phyloP scores from a whole-genome alignment of 78 protist species.

The Neovahlkampfia damariscottae region DNA sequence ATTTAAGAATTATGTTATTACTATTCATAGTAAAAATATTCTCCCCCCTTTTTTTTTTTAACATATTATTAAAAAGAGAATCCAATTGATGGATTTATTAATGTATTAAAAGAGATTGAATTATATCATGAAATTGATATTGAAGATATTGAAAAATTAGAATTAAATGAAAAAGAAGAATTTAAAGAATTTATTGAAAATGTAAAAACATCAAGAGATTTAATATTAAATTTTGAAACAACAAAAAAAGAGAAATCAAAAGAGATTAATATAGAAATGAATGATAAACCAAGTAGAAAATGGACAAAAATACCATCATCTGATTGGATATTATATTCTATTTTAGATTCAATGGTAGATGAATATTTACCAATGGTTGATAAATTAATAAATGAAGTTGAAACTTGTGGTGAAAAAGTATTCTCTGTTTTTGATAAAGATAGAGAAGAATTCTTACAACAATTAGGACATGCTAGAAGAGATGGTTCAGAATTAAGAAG shows the following conservation, averaged over 20 bases:
- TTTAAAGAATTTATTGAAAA: background rate
- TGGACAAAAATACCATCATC: background rate
- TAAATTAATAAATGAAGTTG: slow-evolving; percentile 4
- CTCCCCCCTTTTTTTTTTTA: too few species aligned
- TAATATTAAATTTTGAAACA: background rate
- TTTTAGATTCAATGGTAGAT: slow-evolving; percentile 18
- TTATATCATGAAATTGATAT: background rate
- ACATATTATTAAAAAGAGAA: too few species aligned
- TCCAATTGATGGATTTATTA: too few species aligned
- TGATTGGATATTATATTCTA: slow-evolving; percentile 11
- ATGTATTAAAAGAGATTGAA: too few species aligned
- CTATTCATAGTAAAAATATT: slow-evolving; percentile 3
- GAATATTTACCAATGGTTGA: background rate
- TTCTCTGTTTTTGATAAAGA: background rate
- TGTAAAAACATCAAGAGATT: background rate
- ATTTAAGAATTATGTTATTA: background rate
- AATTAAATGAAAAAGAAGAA: too few species aligned
- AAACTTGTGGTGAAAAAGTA: slow-evolving; percentile 12
- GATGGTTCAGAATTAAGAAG: background rate
- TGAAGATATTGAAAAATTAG: background rate
- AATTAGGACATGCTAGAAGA: slow-evolving; percentile 6
- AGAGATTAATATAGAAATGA: background rate
- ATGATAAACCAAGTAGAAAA: background rate
- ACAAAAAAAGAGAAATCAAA: background rate
- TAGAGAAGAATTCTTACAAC: background rate